Evolutionary conservation across 768 basidiomycete genomes (phyloP), one percentile per base, ranked within the genome.

Genomic region (Suillus americanus): DNA sequence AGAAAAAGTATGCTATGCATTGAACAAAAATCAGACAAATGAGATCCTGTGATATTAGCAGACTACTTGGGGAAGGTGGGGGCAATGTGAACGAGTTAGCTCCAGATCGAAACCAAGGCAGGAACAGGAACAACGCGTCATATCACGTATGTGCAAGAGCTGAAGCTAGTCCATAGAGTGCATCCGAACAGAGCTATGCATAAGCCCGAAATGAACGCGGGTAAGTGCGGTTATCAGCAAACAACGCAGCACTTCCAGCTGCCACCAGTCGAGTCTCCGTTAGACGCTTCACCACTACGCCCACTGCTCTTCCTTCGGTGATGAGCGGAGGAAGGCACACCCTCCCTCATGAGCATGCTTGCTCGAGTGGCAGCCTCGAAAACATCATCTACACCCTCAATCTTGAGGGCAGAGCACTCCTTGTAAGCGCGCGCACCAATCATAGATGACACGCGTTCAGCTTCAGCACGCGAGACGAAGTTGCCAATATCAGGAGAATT

Each of bases 341-440:
- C 91, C 64, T 96, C 95, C 25, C 95, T 83, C 85, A 97, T 95
- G 64, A 99, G 79, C 92, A 99, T 97, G 73, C 94, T 95, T 53
- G 94, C 95, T 51, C 97, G 83, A 13, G 97, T 99, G 38, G 97
- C 97, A 0, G 93, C 91, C 80, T 99, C 97, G 70, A 99, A 99
- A 53, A 98, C 94, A 70, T 97, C 94, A 76, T 99, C 97, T 16
- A 97, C 95, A 62, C 95, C 95, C 79, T 92, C 89, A 61, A 93
- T 91, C 79, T 88, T 91, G 59, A 96, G 81, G 35, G 95, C 91
- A 12, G 92, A 94, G 71, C 95, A 97, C 75, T 98, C 97, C 75
- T 94, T 95, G 82, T 98, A 99, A 48, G 88, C 91, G 33, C 94
- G 86, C 35, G 97, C 97, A 33, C 96, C 95, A 67, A 99, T 98